These are phyloP conservation scores for Dactylellina leptospora DNA, from an alignment of 2,329 filamentous ascomycete species.

Conservation along the genomic window DNA sequence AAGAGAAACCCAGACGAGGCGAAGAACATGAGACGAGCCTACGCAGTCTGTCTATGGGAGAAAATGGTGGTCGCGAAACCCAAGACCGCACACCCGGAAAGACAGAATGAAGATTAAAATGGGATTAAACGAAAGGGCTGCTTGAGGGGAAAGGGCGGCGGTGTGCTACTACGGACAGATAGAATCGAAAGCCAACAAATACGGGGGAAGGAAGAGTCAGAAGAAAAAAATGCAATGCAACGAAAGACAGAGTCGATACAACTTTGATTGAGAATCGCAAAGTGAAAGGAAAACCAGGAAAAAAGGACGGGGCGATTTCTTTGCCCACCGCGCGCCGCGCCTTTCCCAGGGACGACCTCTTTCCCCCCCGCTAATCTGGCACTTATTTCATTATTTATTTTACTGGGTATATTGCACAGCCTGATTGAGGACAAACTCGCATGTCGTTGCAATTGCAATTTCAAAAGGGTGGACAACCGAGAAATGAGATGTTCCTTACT, in stretches of 20 bases:
- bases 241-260: background rate
- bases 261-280: background rate
- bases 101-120: background rate
- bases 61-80: conserved; percentile 1
- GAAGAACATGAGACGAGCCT: background rate
- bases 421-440: conserved; percentile 10
- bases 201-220: too few relatives aligned
- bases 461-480: background rate
- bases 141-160: too few relatives aligned
- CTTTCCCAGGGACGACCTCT: background rate
- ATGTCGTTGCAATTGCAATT: conserved; percentile 3
- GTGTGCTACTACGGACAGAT: too few relatives aligned
- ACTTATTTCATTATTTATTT: too few relatives aligned
- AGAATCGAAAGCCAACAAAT: background rate
- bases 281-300: background rate
- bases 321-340: background rate
- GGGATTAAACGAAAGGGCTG: too few relatives aligned
- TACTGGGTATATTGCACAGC: conserved; percentile 18
- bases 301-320: background rate
- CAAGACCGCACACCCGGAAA: background rate
- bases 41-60: too few relatives aligned
- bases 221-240: background rate
- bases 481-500: conserved; percentile 18
- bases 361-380: background rate
- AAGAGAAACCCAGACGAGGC: background rate